A percentile compares a stretch with the other conserved stretches of the same genome.
Evolutionary conservation across 768 basidiomycete genomes (phyloP).

Genomic region (Pleurotus tuoliensis): DNA sequence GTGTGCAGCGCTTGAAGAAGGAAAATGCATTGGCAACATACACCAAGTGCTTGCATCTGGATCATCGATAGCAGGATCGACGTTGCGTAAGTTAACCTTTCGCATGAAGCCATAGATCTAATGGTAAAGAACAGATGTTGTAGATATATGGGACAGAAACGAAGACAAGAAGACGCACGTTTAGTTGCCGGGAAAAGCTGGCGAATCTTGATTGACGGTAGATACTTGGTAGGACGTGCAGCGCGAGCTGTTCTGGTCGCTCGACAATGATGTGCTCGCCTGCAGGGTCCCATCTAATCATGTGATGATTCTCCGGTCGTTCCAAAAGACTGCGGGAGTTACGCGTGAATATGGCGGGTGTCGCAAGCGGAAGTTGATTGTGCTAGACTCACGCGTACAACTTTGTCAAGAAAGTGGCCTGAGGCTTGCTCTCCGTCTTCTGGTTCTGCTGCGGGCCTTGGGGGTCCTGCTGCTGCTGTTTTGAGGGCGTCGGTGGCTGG

Average conservation of each 20-base stretch:
- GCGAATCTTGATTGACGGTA: constrained; percentile 97
- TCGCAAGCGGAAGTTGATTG: neutral
- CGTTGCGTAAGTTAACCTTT: constrained; percentile 93
- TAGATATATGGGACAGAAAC: constrained; percentile 19
- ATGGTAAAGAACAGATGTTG: constrained; percentile 19
- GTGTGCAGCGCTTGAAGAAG: constrained; percentile 3
- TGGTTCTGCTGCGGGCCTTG: constrained; percentile 29
- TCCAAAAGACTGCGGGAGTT: constrained; percentile 65
- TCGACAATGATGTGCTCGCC: constrained; percentile 97
- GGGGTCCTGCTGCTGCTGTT: constrained; percentile 15
- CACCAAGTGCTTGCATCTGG: constrained; percentile 97
- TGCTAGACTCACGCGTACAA: constrained; percentile 76
- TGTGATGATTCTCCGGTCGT: constrained; percentile 89
- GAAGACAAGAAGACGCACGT: constrained; percentile 55
- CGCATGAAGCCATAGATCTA: constrained; percentile 99
- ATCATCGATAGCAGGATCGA: constrained; percentile 92
- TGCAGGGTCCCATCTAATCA: constrained; percentile 94
- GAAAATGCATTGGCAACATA: constrained; percentile 40
- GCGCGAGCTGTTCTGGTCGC: constrained; percentile 87
- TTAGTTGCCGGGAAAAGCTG: constrained; percentile 95
- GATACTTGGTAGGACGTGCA: constrained; percentile 89
- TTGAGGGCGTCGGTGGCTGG: constrained; percentile 41
- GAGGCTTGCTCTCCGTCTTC: constrained; percentile 77
- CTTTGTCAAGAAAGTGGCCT: constrained; percentile 96
- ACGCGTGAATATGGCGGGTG: constrained; percentile 10